phyloP scores from a whole-genome alignment of 805 yeast genomes.

The Lachancea cidri region DNA sequence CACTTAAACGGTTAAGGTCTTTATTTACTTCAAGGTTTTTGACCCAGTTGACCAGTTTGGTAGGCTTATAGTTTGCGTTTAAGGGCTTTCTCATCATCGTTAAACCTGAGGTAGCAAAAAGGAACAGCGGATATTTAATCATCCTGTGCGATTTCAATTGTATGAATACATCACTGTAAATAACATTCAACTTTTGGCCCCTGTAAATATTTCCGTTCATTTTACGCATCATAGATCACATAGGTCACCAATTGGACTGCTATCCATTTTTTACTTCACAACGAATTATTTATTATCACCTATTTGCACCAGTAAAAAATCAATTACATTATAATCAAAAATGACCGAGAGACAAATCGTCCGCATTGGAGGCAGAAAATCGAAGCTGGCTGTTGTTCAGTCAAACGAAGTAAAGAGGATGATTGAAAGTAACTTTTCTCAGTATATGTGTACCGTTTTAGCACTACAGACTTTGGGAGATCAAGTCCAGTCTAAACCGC shows the following conservation, averaged over 20 bases:
- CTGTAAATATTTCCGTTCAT: neutral
- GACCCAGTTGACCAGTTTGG: neutral
- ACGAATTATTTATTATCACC: neutral
- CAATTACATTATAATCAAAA: too few relatives aligned
- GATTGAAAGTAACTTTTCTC: conserved; percentile 58
- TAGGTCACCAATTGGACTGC: neutral
- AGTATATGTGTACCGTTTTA: conserved; percentile 64
- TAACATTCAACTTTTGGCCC: neutral
- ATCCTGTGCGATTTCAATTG: neutral
- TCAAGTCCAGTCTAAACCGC: conserved; percentile 74
- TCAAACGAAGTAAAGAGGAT: conserved; percentile 62
- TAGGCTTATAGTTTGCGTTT: neutral
- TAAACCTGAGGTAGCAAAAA: neutral
- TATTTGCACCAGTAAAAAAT: neutral
- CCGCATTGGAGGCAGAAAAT: conserved; percentile 82
- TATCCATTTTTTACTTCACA: neutral
- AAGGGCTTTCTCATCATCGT: neutral
- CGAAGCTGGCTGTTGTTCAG: conserved; percentile 83
- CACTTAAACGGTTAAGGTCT: neutral
- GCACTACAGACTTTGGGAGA: conserved; percentile 89
- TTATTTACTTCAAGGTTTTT: neutral
- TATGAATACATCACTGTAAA: neutral
- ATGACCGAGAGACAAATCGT: conserved; percentile 11
- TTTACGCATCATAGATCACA: neutral
- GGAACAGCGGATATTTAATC: neutral